Evolutionary conservation across 495 filamentous ascomycete species (phyloP), one percentile per base, ranked within the genome.

Genomic region (Thozetella sp.): DNA sequence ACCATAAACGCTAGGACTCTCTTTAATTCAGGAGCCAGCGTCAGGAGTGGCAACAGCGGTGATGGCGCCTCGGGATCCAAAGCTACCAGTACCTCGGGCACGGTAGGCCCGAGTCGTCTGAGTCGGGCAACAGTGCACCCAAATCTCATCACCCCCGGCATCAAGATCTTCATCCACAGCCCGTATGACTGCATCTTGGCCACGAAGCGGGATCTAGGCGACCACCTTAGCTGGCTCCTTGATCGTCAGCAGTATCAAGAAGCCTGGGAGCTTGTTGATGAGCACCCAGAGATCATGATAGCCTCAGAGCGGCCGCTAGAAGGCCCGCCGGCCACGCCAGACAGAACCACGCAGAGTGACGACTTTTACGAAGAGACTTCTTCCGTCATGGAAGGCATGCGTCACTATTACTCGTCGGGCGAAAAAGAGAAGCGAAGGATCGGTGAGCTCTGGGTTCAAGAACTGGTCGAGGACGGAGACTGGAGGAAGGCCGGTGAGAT

Each of bases 131-230:
- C 73, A 2, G 70, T 72, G 1, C 79, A 83, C 63, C 76, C 79
- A 1, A 74, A 78, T 55, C 72, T 84, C 10, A 63, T 69, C 50
- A 86, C 86, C 17, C 83, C 86, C 6, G 93, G 95, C 0, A 83
- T 93, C 61, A 98, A 97, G 64, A 91, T 99, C 24, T 97, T 97
- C 69, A 90, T 99, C 26, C 92, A 96, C 54, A 97, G 93, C 65
- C 96, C 96, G 1, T 99, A 95, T 63, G 95, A 99, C 74, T 96
- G 93, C 63, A 85, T 97, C 22, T 79, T 97, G 56, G 90, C 92
- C 0, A 89, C 94, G 0, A 92, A 92, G 65, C 79, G 95, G 61
- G 93, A 97, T 62, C 78, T 93, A 13, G 73, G 85, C 0, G 95
- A 99, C 69, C 93, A 95, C 63, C 74, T 98, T 15, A 78, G 82